These are phyloP conservation scores for Hyphopichia homilentoma DNA, from an alignment of 805 yeast species.

Conservation along the genomic window DNA sequence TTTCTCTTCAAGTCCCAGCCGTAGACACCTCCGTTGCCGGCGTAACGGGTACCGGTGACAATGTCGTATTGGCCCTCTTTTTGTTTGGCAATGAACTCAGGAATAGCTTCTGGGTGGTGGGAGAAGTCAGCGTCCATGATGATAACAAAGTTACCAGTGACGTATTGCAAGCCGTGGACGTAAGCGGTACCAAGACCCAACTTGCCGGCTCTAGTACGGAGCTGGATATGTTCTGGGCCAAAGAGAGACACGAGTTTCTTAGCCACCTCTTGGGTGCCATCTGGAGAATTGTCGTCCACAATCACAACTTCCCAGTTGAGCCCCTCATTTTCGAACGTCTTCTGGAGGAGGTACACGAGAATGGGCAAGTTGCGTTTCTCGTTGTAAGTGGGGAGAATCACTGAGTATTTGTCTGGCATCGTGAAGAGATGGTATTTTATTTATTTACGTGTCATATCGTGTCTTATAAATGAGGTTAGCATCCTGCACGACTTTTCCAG, in stretches of 20 bases:
- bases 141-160: constrained; percentile 69
- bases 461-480: too few relatives aligned
- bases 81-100: constrained; percentile 67
- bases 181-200: constrained; percentile 80
- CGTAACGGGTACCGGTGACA: constrained; percentile 63
- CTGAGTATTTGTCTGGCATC: constrained; percentile 53
- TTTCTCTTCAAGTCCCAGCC: constrained; percentile 84
- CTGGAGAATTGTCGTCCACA: constrained; percentile 79
- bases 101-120: constrained; percentile 79
- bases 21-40: constrained; percentile 78
- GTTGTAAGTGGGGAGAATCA: constrained; percentile 74
- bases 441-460: too few relatives aligned
- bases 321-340: constrained; percentile 55
- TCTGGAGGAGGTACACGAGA: constrained; percentile 63
- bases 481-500: too few relatives aligned
- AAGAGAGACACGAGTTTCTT: constrained; percentile 53
- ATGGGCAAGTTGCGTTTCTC: constrained; percentile 65
- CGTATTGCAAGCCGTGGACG: constrained; percentile 70
- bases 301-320: constrained; percentile 74
- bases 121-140: constrained; percentile 86
- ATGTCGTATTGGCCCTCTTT: constrained; percentile 48
- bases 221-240: constrained; percentile 57
- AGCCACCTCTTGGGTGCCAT: constrained; percentile 76
- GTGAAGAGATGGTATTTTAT: too few relatives aligned
- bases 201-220: constrained; percentile 72